A percentile compares a stretch with the other conserved stretches of the same genome.
These are phyloP conservation scores for Pseudogymnoascus sp. DNA, from an alignment of 2,329 filamentous ascomycete genomes.

Conservation along the genomic window DNA sequence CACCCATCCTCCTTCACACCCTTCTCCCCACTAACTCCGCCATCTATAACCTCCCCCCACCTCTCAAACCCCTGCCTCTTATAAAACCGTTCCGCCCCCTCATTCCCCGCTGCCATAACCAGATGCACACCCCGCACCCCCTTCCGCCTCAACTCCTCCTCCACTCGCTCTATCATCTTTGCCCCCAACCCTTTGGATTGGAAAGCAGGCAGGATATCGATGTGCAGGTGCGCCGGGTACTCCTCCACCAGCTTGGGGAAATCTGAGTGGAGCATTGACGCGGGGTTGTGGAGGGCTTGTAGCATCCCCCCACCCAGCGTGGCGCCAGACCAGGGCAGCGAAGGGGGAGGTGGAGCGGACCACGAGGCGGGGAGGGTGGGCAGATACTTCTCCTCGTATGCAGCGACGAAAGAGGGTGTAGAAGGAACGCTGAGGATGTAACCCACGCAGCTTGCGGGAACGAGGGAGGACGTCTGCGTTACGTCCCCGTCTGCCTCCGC, in stretches of 20 bases:
- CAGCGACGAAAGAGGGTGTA: background rate
- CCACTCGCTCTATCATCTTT: background rate
- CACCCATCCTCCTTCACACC: background rate
- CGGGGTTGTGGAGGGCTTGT: background rate
- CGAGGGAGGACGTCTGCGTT: background rate
- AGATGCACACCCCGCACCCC: background rate
- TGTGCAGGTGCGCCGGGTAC: background rate
- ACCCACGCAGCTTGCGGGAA: background rate
- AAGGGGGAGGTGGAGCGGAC: background rate
- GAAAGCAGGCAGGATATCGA: background rate
- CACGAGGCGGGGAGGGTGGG: background rate
- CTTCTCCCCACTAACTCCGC: background rate
- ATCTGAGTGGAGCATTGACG: background rate
- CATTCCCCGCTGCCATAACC: background rate
- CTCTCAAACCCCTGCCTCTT: background rate
- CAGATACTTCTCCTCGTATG: background rate
- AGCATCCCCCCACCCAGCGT: background rate
- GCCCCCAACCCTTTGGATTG: background rate
- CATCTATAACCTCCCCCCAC: background rate
- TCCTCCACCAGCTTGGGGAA: background rate
- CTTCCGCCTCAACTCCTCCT: background rate
- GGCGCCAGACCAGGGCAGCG: background rate
- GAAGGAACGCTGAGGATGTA: background rate
- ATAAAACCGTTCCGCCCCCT: background rate
- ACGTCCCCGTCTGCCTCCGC: background rate